Evolutionary conservation across 2,329 filamentous ascomycete species (phyloP), one percentile per base, ranked within the genome.

Genomic region (Colletotrichum salicis): DNA sequence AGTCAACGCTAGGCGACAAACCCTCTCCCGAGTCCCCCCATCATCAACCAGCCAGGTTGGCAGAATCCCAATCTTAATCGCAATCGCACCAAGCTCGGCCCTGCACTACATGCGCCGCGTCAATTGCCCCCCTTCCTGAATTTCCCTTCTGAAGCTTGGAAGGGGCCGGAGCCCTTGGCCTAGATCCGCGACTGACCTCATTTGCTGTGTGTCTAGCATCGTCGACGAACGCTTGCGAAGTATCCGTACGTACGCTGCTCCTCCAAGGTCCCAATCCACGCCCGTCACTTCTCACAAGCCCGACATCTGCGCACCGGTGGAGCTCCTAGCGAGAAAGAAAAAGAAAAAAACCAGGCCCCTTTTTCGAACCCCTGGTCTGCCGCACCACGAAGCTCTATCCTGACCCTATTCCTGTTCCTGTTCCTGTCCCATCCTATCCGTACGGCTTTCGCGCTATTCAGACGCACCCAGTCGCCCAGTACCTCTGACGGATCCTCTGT

Each of bases 181-280:
- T 69, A 45, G 59, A 71, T 71, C 65, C 59, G 59, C 48, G 69
- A 64, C 69, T 72, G 70, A 70, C 59, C 70, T 69, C 70, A 72
- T 70, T 72, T 70, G 65, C 69, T 64, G 45, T 64, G 45, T 64
- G 37, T 41, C 68, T 69, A 72, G 70, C 54, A 72, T 70, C 65
- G 54, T 69, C 70, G 55, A 69, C 45, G 59, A 60, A 58, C 64
- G 65, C 69, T 48, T 41, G 4, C 27, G 2, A 29, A 29, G 27
- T 29, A 29, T 29, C 27, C 27, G 27, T 29, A 29, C 27, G 27
- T 29, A 54, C 69, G 65, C 69, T 48, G 41, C 41, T 22, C 19
- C 19, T 70, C 27, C 27, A 29, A 29, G 27, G 27, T 29, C 59
- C 45, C 37, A 60, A 60, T 55, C 48, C 37, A 48, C 15, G 41